These are phyloP conservation scores for Cucurbita maxima DNA, from an alignment of 306 rosid genomes.

Conservation along the genomic window DNA sequence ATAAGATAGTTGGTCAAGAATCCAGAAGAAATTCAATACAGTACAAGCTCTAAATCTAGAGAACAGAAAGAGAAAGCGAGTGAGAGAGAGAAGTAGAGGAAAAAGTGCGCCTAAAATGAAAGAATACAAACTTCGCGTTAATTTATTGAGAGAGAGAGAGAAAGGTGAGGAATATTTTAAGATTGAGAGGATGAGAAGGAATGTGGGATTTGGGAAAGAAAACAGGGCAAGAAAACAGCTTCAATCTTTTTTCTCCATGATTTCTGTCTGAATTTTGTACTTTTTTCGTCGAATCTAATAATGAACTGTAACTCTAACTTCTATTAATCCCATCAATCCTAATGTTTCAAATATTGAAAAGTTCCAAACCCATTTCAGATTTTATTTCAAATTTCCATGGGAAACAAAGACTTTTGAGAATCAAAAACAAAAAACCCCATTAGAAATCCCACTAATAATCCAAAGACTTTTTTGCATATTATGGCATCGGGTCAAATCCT, in stretches of 20 bases:
- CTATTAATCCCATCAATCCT: background rate
- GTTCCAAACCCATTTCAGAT: background rate
- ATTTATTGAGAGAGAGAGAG: background rate
- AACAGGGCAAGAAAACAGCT: background rate
- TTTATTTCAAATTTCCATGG: background rate
- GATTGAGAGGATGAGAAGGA: slow-evolving; percentile 7
- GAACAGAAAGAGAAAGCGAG: background rate
- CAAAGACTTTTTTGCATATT: too few relatives aligned
- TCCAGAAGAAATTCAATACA: background rate
- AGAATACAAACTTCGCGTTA: background rate
- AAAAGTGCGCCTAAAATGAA: background rate
- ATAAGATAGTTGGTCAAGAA: background rate
- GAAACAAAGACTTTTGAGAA: background rate
- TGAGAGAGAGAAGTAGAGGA: background rate
- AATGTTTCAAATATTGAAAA: background rate
- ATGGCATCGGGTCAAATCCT: background rate
- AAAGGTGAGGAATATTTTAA: background rate
- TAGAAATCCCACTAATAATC: too few relatives aligned
- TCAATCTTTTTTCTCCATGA: background rate
- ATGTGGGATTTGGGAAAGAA: background rate
- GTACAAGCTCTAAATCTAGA: background rate
- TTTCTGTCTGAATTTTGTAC: background rate
- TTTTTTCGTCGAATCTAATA: background rate
- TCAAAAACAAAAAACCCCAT: too few relatives aligned
- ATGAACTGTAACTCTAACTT: background rate